phyloP scores from a whole-genome alignment of 306 rosid species.

The Vigna radiata region DNA sequence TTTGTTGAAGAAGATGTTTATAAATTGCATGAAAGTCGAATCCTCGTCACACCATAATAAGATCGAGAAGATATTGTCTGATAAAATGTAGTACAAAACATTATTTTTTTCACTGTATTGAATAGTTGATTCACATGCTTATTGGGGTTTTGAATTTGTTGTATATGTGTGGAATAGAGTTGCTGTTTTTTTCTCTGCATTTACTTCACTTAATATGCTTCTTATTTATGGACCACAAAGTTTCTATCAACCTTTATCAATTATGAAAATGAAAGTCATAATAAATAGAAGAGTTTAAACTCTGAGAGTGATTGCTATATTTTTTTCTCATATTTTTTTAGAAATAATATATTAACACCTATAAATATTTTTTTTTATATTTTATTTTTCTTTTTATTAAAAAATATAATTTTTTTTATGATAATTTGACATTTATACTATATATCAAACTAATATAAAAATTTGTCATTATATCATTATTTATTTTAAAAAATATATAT shows the following conservation, averaged over 20 bases:
- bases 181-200: not conserved
- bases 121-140: not conserved
- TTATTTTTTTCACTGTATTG: not conserved
- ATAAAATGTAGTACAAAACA: conserved; percentile 15
- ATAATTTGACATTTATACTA: too few relatives aligned
- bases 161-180: conserved; percentile 18
- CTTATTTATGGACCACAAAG: conserved; percentile 42
- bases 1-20: not conserved
- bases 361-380: too few relatives aligned
- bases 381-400: too few relatives aligned
- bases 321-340: too few relatives aligned
- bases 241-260: conserved; percentile 28
- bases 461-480: too few relatives aligned
- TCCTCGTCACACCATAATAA: not conserved
- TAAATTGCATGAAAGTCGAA: not conserved
- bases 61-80: not conserved
- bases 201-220: not conserved
- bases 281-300: not conserved
- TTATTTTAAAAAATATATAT: too few relatives aligned
- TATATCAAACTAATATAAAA: too few relatives aligned
- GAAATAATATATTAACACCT: too few relatives aligned
- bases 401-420: too few relatives aligned
- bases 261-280: conserved; percentile 43
- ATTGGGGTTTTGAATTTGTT: not conserved
- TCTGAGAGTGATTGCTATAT: conserved; percentile 15